Base-by-base conservation (phyloP, 192 early-diverging fungal genomes). In the Entophlyctis helioformis region DNA sequence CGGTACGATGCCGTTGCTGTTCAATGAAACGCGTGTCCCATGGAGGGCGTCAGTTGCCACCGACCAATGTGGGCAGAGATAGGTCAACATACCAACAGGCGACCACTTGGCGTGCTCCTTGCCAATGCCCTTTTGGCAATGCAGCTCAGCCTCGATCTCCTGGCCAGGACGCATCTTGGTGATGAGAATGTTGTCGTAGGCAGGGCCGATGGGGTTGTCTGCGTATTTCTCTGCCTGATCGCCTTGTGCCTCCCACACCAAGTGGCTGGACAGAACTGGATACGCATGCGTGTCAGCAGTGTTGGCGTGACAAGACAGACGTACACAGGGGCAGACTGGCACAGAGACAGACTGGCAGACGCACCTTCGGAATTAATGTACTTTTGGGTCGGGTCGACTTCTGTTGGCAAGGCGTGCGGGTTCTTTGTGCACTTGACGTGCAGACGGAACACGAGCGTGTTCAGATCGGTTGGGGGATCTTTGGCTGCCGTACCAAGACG, bases 61-160 rank as follows among this genome's bases (percentile, higher is more conserved):
- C 18, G 8, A n/a, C 11, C 29, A 11, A 31, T 11, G 11, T 31
- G 6, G 4, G 29, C 29, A 46, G 19, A n/a, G 6, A 35, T 35
- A 25, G 50, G 13, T 21, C 24, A 16, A 63, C 54, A 50, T 29
- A 74, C 73, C 74, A 21, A 95, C 92, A 9, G 95, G 95, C 3
- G 91, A 95, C 73, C 83, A 98, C 50, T 98, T 98, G 48, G 92
- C 91, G 44, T 98, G 95, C 51, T 95, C 91, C 60, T 86, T 81
- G 26, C 92, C 95, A 38, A 88, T 70, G 12, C 95, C 92, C 68
- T 95, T 96, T 28, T 76, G 73, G 56, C 84, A 86, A 57, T 96
- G 92, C 42, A 89, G 49, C 54, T 89, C 87, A 44, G 87, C 61
- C 29, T 77, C 66, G 32, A 98, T 82, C 36, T 76, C 61, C 52